Base-by-base conservation (phyloP, 768 basidiomycete species). In the Lentinula sp. region DNA sequence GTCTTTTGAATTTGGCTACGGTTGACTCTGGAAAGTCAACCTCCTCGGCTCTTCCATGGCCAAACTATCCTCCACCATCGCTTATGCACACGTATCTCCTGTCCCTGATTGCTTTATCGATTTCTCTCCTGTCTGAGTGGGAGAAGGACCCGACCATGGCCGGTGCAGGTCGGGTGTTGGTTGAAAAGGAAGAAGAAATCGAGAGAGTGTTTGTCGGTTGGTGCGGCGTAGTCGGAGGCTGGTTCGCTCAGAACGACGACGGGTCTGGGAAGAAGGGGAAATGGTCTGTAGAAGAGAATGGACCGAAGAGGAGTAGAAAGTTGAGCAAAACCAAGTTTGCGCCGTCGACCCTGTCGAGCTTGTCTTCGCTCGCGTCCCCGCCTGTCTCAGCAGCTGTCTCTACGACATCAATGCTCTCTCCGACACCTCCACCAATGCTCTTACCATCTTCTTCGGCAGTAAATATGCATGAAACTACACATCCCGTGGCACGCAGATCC, bases 101-200 rank as follows among this genome's bases (percentile, higher is more conserved):
- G 9, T 73, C 71, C 1, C 75, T 83, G 4, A 65, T 82, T 52
- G 63, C 65, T 10, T 75, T 72, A 3, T 81, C 79, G 4, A 71
- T 76, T 45, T 69, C 68, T 32, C 68, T 83, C 37, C 65, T 79
- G 2, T 67, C 68, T 35, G 67, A 68, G 15, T 71, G 80, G 53
- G 70, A 75, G 7, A 79, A 80, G 23, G 83, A 84, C 48, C 80
- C 82, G 2, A 81, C 80, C 18, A 79, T 79, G 2, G 80, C 77
- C 75, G 83, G 83, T 23, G 76, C 84, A 23, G 78, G 80, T 31
- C 69, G 72, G 7, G 80, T 84, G 1, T 82, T 85, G 61, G 71
- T 84, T 28, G 70, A 72, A 0, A 75, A 70, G 45, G 80, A 82
- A 65, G 75, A 79, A 45, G 76, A 75, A n/a, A 67, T 84, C 7